Conservation (phyloP, 78 protist species). For the Paratrimastix pyriformis region DNA sequence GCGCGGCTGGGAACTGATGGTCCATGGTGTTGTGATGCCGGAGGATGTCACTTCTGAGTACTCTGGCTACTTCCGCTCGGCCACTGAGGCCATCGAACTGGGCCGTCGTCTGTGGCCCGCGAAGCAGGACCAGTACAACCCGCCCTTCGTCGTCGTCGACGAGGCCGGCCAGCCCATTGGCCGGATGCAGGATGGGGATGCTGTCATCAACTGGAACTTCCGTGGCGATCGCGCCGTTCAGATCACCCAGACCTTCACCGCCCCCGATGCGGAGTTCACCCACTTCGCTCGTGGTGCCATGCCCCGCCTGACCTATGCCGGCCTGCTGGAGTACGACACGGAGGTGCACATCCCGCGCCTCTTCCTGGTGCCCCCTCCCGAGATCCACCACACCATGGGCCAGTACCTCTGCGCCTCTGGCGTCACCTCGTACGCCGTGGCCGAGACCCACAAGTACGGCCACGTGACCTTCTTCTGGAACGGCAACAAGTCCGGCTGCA, state of each 20-base stretch:
- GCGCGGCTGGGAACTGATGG: slow-evolving; percentile 34
- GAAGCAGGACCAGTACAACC: slow-evolving; percentile 37
- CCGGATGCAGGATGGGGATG: slow-evolving; percentile 37
- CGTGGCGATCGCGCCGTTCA: slow-evolving; percentile 51
- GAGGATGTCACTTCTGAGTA: slow-evolving; percentile 21
- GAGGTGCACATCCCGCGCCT: slow-evolving; percentile 33
- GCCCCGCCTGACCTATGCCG: slow-evolving; percentile 41
- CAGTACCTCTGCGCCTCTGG: slow-evolving; percentile 6
- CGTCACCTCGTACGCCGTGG: slow-evolving; percentile 21
- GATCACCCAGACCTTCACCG: slow-evolving; percentile 32
- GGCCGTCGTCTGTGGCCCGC: background rate
- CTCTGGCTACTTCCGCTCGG: background rate
- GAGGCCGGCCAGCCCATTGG: slow-evolving; percentile 32
- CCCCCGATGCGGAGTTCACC: slow-evolving; percentile 15
- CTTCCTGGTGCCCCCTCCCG: slow-evolving; percentile 31
- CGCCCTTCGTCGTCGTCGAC: slow-evolving; percentile 30
- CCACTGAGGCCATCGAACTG: slow-evolving; percentile 19
- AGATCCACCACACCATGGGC: background rate
- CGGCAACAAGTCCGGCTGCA: slow-evolving; percentile 39
- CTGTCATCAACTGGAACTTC: slow-evolving; percentile 41
- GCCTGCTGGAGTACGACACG: slow-evolving; percentile 49
- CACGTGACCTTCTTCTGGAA: slow-evolving; percentile 67
- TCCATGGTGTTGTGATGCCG: background rate
- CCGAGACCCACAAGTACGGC: slow-evolving; percentile 65
- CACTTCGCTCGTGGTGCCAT: slow-evolving; percentile 12